Base-by-base conservation (phyloP, 2,329 filamentous ascomycete genomes). In the Pseudogymnoascus sp. region DNA sequence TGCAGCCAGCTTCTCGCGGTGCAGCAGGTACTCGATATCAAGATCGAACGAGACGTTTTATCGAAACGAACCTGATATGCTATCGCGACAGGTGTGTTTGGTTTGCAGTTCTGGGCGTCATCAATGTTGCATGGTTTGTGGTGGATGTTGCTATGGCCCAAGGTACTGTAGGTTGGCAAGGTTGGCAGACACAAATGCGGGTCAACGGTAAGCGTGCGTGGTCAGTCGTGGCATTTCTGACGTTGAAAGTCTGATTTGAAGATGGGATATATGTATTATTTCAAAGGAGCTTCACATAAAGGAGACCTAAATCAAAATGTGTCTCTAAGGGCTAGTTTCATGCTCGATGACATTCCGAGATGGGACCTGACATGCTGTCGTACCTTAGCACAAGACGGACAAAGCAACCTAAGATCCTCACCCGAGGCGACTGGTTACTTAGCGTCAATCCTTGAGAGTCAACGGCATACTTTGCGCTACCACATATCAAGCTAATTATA, bases 111-210 rank as follows among this genome's bases (percentile, higher is more conserved):
- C 58, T 39, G 23, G 58, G 58, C 58, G 58, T 41, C 35, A 41
- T 39, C 58, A 60, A 60, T 25, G 58, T 38, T 39, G 58, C 58
- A 60, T 60, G 58, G 38, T 55, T 55, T 12, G 49, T 33, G 28
- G 49, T 35, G 38, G 58, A 22, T 60, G 58, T 60, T 41, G 33
- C 33, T 60, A 28, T 60, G 5, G 35, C 38, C 35, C 33, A 39
- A 41, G 33, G 58, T 19, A 19, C 19, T 19, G 19, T 25, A 60
- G 58, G 58, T 60, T 25, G 58, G 58, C 58, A 60, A 39, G 58
- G 58, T 39, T 60, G 58, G 58, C 58, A 60, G 58, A 60, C 58
- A 19, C 58, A 38, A 60, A 60, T 60, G 58, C 58, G 58, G 35
- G 49, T 55, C 49, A 55, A 55, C 28, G 28, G 49, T 55, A 55